A percentile compares a stretch with the other conserved stretches of the same genome.
Evolutionary conservation across 371 early-diverging fungal genomes (phyloP).

Genomic region (Mortierella polycephala): DNA sequence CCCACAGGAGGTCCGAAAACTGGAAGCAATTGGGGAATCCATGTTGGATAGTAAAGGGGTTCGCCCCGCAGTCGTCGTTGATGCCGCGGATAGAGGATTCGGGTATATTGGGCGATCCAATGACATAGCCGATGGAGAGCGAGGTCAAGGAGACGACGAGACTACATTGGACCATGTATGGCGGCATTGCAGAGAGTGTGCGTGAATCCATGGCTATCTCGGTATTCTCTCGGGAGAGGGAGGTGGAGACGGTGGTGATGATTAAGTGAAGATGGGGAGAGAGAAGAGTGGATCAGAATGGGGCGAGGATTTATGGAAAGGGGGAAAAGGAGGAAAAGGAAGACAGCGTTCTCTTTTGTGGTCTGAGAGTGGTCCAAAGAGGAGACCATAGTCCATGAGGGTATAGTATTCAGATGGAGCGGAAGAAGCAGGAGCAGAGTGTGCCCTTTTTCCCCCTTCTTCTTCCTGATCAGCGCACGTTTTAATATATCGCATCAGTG

Average conservation of each 20-base stretch:
- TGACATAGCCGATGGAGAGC: conserved; percentile 59
- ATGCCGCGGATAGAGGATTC: conserved; percentile 44
- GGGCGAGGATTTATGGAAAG: neutral
- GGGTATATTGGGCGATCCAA: conserved; percentile 63
- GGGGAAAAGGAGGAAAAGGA: neutral
- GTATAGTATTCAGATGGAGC: no score
- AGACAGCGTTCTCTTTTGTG: no score
- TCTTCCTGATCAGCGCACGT: no score
- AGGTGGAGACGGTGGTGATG: neutral
- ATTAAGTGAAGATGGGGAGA: neutral
- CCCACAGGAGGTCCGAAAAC: conserved; percentile 46
- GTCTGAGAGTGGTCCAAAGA: no score
- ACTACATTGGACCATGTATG: conserved; percentile 58
- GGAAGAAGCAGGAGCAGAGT: no score
- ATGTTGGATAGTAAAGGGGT: conserved; percentile 19
- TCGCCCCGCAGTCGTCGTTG: conserved; percentile 20
- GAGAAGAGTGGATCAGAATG: neutral
- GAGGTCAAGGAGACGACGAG: conserved; percentile 57
- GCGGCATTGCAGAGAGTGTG: conserved; percentile 44
- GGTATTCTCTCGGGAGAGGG: neutral
- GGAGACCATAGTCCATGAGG: no score
- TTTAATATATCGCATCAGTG: no score
- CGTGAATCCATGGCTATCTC: conserved; percentile 52
- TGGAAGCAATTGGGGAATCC: conserved; percentile 45
- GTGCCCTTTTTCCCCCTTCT: no score